These are phyloP conservation scores for Phytophthora crassamura DNA, from an alignment of 352 stramenopile species.

Conservation along the genomic window DNA sequence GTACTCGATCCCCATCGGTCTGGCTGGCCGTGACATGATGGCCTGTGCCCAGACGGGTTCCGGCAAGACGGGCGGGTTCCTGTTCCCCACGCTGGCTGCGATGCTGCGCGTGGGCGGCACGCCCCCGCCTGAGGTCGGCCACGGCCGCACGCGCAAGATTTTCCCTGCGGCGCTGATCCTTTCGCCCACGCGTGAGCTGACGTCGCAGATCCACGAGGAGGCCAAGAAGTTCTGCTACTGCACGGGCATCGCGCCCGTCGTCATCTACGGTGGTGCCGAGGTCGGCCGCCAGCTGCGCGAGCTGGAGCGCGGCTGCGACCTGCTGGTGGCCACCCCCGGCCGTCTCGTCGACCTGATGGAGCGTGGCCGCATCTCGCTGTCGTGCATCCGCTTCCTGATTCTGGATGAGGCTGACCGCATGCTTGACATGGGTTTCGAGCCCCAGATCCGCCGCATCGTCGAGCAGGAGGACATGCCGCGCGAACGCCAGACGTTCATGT, in stretches of 20 bases:
- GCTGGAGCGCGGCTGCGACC: conserved; percentile 94
- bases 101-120: conserved; percentile 92
- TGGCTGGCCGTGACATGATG: conserved; percentile 97
- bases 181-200: conserved; percentile 95
- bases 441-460: conserved; percentile 98
- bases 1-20: conserved; percentile 98
- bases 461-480: conserved; percentile 97
- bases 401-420: conserved; percentile 99
- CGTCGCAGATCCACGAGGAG: conserved; percentile 97
- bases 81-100: conserved; percentile 97
- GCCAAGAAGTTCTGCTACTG: conserved; percentile 97
- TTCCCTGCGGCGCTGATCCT: conserved; percentile 94
- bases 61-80: conserved; percentile 96
- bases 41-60: conserved; percentile 99
- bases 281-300: conserved; percentile 88
- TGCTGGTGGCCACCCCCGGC: conserved; percentile 98
- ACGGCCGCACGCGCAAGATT: conserved; percentile 79
- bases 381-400: conserved; percentile 94
- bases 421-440: conserved; percentile 99
- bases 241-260: conserved; percentile 94
- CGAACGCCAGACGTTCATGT: conserved; percentile 99
- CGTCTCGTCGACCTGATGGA: conserved; percentile 98
- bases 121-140: conserved; percentile 51
- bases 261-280: conserved; percentile 95
- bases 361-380: conserved; percentile 91